These are phyloP conservation scores for Gypsophila paniculata DNA, from an alignment of 179 eudicot genomes.

Conservation along the genomic window DNA sequence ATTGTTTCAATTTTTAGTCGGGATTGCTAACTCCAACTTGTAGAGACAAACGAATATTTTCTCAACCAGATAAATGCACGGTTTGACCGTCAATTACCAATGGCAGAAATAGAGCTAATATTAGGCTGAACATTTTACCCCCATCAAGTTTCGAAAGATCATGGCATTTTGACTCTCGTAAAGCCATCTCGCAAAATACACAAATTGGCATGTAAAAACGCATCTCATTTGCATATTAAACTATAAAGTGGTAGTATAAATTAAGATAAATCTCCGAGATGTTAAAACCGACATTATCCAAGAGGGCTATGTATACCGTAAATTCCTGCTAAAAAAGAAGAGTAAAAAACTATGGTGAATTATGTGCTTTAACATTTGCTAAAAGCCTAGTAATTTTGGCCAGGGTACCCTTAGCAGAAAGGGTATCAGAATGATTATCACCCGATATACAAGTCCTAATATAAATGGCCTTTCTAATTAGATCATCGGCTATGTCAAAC, in stretches of 20 bases:
- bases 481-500: slow-evolving; percentile 80
- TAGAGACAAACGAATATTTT: too few relatives aligned
- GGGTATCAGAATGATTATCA: slow-evolving; percentile 77
- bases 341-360: slow-evolving; percentile 55
- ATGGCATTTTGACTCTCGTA: too few relatives aligned
- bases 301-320: slow-evolving; percentile 35
- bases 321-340: slow-evolving; percentile 42
- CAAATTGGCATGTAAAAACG: background rate
- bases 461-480: slow-evolving; percentile 77
- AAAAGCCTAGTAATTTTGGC: slow-evolving; percentile 72
- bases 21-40: too few relatives aligned
- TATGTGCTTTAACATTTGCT: slow-evolving; percentile 73
- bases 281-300: slow-evolving; percentile 11
- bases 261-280: background rate
- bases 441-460: slow-evolving; percentile 76
- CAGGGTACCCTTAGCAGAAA: slow-evolving; percentile 76
- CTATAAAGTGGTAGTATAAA: background rate
- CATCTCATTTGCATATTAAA: background rate
- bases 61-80: too few relatives aligned
- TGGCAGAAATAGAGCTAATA: too few relatives aligned
- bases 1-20: background rate
- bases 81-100: too few relatives aligned
- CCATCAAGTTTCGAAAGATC: too few relatives aligned
- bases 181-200: background rate
- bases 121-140: too few relatives aligned